Evolutionary conservation across 352 stramenopile species (phyloP).

Genomic region (Peronosclerospora sorghi): DNA sequence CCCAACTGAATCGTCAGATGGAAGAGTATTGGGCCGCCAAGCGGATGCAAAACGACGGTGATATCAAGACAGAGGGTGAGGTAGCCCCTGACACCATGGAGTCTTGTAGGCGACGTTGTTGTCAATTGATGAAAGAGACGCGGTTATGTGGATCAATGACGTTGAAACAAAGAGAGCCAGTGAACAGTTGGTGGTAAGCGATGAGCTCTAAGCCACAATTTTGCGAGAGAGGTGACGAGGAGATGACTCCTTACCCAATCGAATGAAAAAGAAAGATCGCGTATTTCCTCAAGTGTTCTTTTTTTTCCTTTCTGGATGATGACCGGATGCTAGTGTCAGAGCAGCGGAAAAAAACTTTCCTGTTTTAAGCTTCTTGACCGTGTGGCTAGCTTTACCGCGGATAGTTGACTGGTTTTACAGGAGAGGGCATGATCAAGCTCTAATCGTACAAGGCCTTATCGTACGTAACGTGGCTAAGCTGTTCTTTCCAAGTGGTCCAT

Average conservation of each 20-base stretch:
- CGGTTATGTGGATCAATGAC: constrained; percentile 17
- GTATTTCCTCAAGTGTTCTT: constrained; percentile 29
- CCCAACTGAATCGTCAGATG: constrained; percentile 76
- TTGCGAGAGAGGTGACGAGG: constrained; percentile 10
- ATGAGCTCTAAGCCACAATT: constrained; percentile 16
- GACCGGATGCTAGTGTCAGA: constrained; percentile 9
- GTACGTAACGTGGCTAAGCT: constrained; percentile 61
- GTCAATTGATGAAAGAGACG: constrained; percentile 10
- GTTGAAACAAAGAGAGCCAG: constrained; percentile 13
- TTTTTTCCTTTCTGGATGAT: constrained; percentile 22
- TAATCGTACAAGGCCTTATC: constrained; percentile 76
- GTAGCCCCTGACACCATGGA: constrained; percentile 20
- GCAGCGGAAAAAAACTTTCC: too few relatives aligned
- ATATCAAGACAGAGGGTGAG: constrained; percentile 12
- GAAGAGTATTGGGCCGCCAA: constrained; percentile 85
- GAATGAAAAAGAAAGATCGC: constrained; percentile 32
- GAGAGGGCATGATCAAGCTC: constrained; percentile 5
- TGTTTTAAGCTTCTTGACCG: too few relatives aligned
- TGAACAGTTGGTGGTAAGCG: constrained; percentile 17
- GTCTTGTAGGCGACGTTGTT: constrained; percentile 17
- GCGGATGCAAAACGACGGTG: constrained; percentile 27
- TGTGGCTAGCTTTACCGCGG: too few relatives aligned
- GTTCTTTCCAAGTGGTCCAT: constrained; percentile 77
- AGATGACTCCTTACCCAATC: constrained; percentile 12
- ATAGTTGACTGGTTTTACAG: neutral